Evolutionary conservation across 352 stramenopile genomes (phyloP).

Genomic region (Globisporangium viniferum): DNA sequence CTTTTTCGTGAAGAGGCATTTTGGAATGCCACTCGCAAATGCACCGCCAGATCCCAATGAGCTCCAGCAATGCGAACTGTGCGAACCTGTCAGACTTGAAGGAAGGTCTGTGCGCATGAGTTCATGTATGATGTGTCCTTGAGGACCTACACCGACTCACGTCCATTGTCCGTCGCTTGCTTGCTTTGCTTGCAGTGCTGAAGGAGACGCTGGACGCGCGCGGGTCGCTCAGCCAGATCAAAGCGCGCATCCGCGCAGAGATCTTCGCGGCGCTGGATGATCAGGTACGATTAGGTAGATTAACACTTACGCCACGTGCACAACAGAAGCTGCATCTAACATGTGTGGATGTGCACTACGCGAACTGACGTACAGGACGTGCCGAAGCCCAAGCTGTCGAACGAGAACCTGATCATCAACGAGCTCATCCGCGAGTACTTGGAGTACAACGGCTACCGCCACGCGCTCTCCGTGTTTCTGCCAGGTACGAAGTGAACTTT

Average conservation of each 20-base stretch:
- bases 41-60: not conserved
- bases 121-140: not conserved
- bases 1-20: no score
- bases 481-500: slow-evolving; percentile 30
- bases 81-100: slow-evolving; percentile 61
- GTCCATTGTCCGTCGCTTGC: not conserved
- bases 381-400: slow-evolving; percentile 79
- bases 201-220: slow-evolving; percentile 82
- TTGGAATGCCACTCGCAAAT: no score
- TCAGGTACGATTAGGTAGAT: slow-evolving; percentile 31
- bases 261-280: slow-evolving; percentile 84
- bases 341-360: not conserved
- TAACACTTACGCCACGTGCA: not conserved
- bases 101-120: slow-evolving; percentile 27
- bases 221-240: slow-evolving; percentile 77
- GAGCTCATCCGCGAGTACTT: slow-evolving; percentile 94
- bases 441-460: slow-evolving; percentile 91
- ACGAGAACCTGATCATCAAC: slow-evolving; percentile 94
- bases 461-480: slow-evolving; percentile 86
- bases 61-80: slow-evolving; percentile 11
- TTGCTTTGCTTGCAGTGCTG: slow-evolving; percentile 37
- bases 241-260: slow-evolving; percentile 79
- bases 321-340: not conserved
- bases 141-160: not conserved
- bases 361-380: slow-evolving; percentile 22